Percentiles rank a stretch among this genome's conserved stretches.
phyloP scores from a whole-genome alignment of 257 asterid genomes.

The Haberlea rhodopensis region DNA sequence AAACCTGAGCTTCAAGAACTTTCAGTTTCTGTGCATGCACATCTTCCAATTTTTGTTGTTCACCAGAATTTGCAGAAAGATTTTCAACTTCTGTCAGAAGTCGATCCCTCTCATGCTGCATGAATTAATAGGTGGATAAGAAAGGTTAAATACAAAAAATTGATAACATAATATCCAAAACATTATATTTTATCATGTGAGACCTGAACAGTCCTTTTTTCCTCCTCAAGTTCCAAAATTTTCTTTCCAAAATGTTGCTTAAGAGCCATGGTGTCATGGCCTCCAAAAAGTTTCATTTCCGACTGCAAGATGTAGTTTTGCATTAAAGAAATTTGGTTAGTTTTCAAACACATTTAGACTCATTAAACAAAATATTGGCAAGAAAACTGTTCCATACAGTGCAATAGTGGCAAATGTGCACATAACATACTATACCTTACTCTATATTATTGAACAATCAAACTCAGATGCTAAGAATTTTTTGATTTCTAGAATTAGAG shows the following conservation, averaged over 20 bases:
- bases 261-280: constrained; percentile 75
- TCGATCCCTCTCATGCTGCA: constrained; percentile 81
- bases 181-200: constrained; percentile 5
- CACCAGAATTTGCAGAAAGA: constrained; percentile 84
- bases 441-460: too few species aligned
- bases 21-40: constrained; percentile 80
- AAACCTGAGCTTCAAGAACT: too few species aligned
- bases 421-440: too few species aligned
- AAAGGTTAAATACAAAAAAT: constrained; percentile 25
- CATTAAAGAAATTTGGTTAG: too few species aligned
- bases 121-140: constrained; percentile 18
- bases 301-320: constrained; percentile 53
- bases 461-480: too few species aligned
- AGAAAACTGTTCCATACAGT: too few species aligned
- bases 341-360: too few species aligned
- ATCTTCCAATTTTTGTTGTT: constrained; percentile 83
- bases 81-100: constrained; percentile 87
- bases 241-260: constrained; percentile 97
- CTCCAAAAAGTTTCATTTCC: constrained; percentile 89
- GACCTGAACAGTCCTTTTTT: constrained; percentile 89
- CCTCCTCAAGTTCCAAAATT: constrained; percentile 91
- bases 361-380: too few species aligned
- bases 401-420: too few species aligned
- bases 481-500: too few species aligned
- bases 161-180: not conserved